Evolutionary conservation across 2,329 filamentous ascomycete genomes (phyloP), one percentile per base, ranked within the genome.

Genomic region (Aspergillus transmontanensis): DNA sequence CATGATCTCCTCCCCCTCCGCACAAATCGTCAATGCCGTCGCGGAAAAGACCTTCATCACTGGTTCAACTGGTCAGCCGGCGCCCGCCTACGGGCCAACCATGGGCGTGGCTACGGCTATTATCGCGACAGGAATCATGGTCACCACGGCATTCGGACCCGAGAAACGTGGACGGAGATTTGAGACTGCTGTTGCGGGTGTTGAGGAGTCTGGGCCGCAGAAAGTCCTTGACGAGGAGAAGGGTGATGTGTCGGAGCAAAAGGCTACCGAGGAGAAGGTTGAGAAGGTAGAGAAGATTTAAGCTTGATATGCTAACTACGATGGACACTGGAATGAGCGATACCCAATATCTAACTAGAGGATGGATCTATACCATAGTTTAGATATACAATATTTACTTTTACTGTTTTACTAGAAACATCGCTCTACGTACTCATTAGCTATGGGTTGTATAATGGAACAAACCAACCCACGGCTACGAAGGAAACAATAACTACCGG

Each of bases 101-200:
- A 94, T 93, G 91, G 90, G 85, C 14, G 81, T 93, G 60, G 90
- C 89, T 4, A 93, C 90, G 3, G 90, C 88, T 1, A 93, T 94
- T 68, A 92, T 93, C 66, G 89, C 88, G 0, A 53, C 86, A 0
- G 90, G 90, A 1, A 93, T 94, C 64, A 81, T 84, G 12, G 72
- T 89, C 26, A 92, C 90, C 0, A 86, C 88, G 5, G 86, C 89
- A 34, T 72, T 93, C 59, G 91, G 91, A 0, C 90, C 90, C 0
- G 91, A 94, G 84, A 90, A 88, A 79, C 84, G 89, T 53, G 91
- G 91, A 1, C 82, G 89, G 21, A 81, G 85, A 62, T 93, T 94
- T 69, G 90, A 92, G 73, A 80, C 84, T 60, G 85, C 83, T 5
- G 79, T 79, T 6, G 82, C 84, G 41, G 85, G 69, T 21, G 64